A percentile compares a stretch with the other conserved stretches of the same genome.
phyloP scores from a whole-genome alignment of 2,329 filamentous ascomycete species.

The Ophiostoma populinum region DNA sequence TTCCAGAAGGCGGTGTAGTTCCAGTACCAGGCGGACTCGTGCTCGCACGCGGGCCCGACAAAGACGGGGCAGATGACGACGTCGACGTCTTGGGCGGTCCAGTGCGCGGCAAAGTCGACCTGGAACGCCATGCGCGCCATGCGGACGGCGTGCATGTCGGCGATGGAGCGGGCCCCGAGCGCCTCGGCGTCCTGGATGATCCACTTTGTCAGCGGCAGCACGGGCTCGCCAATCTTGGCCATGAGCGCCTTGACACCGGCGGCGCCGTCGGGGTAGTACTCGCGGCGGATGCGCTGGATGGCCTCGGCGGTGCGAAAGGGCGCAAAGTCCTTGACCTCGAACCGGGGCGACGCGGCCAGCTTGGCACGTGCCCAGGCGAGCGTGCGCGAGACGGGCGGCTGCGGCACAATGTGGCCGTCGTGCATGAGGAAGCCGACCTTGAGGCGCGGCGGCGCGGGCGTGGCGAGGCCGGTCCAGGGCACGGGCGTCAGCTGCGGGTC shows the following conservation, averaged over 20 bases:
- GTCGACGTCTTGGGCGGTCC: constrained; percentile 1
- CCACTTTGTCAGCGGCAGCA: constrained; percentile 1
- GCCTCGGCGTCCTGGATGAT: constrained; percentile 2
- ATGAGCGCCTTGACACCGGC: not conserved
- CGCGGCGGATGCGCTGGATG: not conserved
- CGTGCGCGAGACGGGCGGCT: constrained; percentile 40
- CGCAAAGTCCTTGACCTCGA: constrained; percentile 5
- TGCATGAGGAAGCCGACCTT: constrained; percentile 4
- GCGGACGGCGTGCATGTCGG: constrained; percentile 1
- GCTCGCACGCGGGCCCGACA: constrained; percentile 1
- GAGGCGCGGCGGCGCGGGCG: not conserved
- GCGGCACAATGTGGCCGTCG: constrained; percentile 27
- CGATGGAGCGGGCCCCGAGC: not conserved
- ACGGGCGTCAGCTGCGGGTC: constrained; percentile 51
- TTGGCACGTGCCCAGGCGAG: constrained; percentile 30
- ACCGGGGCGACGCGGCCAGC: constrained; percentile 27
- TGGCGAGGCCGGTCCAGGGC: constrained; percentile 24
- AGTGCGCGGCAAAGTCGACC: constrained; percentile 1
- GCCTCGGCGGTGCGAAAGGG: not conserved
- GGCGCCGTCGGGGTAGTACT: constrained; percentile 1
- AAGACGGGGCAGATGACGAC: not conserved
- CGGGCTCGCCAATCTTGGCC: not conserved
- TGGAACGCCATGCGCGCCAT: constrained; percentile 1
- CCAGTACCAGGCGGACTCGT: not conserved
- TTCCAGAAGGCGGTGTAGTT: constrained; percentile 3